Evolutionary conservation across 2,329 filamentous ascomycete genomes (phyloP).

Genomic region (Aspergillus quadricinctus): DNA sequence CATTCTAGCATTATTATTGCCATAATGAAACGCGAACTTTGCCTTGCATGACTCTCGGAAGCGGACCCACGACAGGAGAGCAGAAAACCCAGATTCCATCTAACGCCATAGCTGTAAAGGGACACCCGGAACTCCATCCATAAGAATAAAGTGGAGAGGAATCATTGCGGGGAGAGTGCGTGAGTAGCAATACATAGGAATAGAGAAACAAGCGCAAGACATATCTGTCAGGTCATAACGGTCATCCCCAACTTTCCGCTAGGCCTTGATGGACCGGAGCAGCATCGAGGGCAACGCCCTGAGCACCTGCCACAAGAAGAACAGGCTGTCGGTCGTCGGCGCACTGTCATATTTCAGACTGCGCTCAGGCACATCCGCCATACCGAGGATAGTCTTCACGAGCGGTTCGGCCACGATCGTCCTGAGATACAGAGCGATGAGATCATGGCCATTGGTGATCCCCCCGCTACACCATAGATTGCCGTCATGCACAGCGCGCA

Average conservation of each 20-base stretch:
- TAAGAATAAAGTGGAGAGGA: background rate
- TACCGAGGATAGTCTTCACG: conserved; percentile 28
- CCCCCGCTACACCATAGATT: conserved; percentile 24
- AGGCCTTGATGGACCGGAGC: background rate
- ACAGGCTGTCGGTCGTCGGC: conserved; percentile 5
- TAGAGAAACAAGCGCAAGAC: background rate
- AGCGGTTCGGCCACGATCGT: conserved; percentile 20
- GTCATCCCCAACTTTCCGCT: background rate
- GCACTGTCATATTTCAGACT: conserved; percentile 20
- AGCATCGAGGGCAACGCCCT: conserved; percentile 11
- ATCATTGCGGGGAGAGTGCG: too few relatives aligned
- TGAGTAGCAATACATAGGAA: background rate
- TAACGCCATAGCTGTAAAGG: background rate
- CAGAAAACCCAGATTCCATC: background rate
- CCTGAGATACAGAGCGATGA: conserved; percentile 19
- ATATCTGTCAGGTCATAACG: background rate
- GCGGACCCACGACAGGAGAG: background rate
- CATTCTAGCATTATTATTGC: background rate
- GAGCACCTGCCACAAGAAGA: conserved; percentile 17
- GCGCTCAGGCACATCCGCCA: conserved; percentile 31
- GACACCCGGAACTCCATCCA: background rate
- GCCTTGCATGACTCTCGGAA: background rate
- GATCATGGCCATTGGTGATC: conserved; percentile 25
- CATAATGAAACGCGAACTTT: background rate
- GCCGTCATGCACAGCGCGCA: conserved; percentile 18